phyloP scores from a whole-genome alignment of 78 protist species.

The Dictyostelium firmibasis region DNA sequence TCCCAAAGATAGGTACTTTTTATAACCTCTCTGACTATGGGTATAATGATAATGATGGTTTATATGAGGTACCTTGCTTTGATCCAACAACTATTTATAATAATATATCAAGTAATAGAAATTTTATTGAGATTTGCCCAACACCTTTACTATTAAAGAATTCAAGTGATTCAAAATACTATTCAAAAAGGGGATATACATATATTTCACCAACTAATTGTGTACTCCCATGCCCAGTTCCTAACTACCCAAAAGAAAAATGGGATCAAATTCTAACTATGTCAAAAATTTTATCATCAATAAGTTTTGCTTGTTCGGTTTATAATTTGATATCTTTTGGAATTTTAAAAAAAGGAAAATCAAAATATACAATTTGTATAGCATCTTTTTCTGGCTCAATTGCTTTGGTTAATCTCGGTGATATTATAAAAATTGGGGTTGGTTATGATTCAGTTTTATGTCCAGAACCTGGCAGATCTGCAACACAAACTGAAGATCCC shows the following conservation, averaged over 20 bases:
- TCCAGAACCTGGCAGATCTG: conserved; percentile 63
- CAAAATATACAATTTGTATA: not conserved
- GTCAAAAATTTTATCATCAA: conserved; percentile 6
- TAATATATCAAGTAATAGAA: not conserved
- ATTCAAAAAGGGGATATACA: not conserved
- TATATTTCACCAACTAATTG: not conserved
- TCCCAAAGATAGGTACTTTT: not conserved
- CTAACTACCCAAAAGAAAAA: not conserved
- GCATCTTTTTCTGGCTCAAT: not conserved
- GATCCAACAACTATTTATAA: not conserved
- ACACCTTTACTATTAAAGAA: not conserved
- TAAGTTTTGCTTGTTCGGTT: conserved; percentile 4
- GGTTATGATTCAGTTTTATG: not conserved
- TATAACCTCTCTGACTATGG: not conserved
- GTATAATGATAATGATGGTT: not conserved
- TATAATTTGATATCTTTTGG: conserved; percentile 6
- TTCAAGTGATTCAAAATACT: not conserved
- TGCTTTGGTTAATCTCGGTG: not conserved
- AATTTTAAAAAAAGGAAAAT: not conserved
- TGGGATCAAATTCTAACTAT: not conserved
- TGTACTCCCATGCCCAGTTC: conserved; percentile 45
- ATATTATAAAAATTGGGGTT: not conserved
- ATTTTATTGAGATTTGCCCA: not conserved
- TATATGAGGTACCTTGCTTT: not conserved
- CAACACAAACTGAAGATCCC: conserved; percentile 6